Percentiles rank a stretch among this genome's conserved stretches.
phyloP scores from a whole-genome alignment of 1,139 yeast species.

The Kodamaea arcana region DNA sequence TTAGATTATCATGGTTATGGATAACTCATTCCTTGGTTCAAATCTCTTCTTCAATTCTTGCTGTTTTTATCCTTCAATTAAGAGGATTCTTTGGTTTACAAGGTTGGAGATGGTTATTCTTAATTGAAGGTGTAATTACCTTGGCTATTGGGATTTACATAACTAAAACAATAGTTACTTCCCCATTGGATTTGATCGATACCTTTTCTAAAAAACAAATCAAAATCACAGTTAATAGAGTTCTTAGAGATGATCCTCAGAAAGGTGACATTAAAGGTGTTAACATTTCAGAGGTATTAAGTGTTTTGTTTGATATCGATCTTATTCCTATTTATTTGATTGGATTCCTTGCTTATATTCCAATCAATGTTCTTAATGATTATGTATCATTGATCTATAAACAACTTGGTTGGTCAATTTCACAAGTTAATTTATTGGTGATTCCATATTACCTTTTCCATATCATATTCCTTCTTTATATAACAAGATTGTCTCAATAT shows the following conservation, averaged over 20 bases:
- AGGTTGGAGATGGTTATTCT: constrained; percentile 73
- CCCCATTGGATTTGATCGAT: constrained; percentile 26
- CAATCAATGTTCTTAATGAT: constrained; percentile 12
- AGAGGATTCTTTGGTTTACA: constrained; percentile 13
- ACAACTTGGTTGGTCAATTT: constrained; percentile 15
- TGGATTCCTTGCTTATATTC: constrained; percentile 15
- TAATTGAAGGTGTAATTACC: constrained; percentile 61
- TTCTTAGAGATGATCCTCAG: constrained; percentile 19
- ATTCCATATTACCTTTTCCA: constrained; percentile 15
- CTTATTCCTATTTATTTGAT: constrained; percentile 17
- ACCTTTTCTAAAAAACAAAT: constrained; percentile 17
- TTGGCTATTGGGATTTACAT: constrained; percentile 14
- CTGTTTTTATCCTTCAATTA: constrained; percentile 13
- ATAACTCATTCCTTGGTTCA: constrained; percentile 16
- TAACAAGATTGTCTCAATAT: constrained; percentile 15
- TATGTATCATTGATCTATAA: constrained; percentile 15
- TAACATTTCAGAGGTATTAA: constrained; percentile 9
- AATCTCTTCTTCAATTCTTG: constrained; percentile 13
- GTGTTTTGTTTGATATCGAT: constrained; percentile 15
- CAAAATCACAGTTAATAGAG: constrained; percentile 17
- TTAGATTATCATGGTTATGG: constrained; percentile 22
- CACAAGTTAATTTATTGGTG: constrained; percentile 15
- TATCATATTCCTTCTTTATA: constrained; percentile 11
- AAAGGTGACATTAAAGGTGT: constrained; percentile 18
- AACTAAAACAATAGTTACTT: constrained; percentile 10